These are phyloP conservation scores for Hypoxylon crocopeplum DNA, from an alignment of 495 filamentous ascomycete species.

Conservation along the genomic window DNA sequence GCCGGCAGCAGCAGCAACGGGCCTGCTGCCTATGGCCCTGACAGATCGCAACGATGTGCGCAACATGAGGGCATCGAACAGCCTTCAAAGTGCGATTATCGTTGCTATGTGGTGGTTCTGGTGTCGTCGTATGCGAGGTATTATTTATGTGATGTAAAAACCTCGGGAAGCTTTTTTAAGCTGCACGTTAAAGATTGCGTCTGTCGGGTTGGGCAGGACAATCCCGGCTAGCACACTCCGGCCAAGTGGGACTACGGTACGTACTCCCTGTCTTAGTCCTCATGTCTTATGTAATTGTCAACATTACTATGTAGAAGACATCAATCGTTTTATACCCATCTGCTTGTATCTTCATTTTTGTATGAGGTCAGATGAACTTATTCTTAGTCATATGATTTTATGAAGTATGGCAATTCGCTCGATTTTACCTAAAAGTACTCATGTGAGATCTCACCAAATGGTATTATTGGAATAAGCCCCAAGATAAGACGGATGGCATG, in stretches of 20 bases:
- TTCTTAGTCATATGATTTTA: no score
- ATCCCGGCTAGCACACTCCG: conserved; percentile 27
- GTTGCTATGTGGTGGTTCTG: conserved; percentile 28
- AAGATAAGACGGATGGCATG: background rate
- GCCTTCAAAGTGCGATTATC: conserved; percentile 49
- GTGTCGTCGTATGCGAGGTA: conserved; percentile 36
- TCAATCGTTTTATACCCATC: no score
- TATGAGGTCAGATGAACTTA: no score
- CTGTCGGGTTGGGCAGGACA: conserved; percentile 24
- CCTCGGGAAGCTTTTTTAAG: conserved; percentile 42
- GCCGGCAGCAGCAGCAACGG: conserved; percentile 51
- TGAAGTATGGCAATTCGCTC: no score
- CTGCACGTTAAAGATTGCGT: no score
- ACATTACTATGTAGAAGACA: no score
- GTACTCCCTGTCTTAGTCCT: background rate
- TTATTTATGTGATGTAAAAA: conserved; percentile 48
- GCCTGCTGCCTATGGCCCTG: conserved; percentile 59
- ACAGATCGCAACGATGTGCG: conserved; percentile 68
- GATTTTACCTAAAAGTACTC: no score
- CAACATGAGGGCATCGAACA: conserved; percentile 68
- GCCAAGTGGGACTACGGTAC: conserved; percentile 31
- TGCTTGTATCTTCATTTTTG: no score
- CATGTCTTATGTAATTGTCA: background rate
- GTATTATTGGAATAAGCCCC: no score
- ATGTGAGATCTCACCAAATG: no score